Evolutionary conservation across 2,329 filamentous ascomycete species (phyloP).

Genomic region (Sporothrix protearum): DNA sequence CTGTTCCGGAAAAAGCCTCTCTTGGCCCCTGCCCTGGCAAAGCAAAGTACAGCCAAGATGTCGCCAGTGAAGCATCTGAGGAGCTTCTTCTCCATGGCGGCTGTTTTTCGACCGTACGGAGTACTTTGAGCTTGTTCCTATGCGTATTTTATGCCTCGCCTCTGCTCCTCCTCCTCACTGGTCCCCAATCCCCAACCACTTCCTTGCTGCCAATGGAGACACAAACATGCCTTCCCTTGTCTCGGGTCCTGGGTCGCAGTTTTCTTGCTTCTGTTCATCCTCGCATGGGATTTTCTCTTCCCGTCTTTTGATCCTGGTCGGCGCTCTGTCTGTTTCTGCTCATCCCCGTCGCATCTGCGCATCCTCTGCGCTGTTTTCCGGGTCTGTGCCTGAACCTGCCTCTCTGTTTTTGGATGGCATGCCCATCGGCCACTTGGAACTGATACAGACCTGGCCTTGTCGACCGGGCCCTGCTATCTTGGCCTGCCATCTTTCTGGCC

Average conservation of each 20-base stretch:
- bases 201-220: slow-evolving; percentile 5
- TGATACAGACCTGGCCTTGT: background rate
- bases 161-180: background rate
- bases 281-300: background rate
- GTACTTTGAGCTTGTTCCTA: too few relatives aligned
- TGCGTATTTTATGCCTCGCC: slow-evolving; percentile 9
- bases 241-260: background rate
- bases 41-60: background rate
- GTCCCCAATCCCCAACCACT: background rate
- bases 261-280: background rate
- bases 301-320: background rate
- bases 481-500: background rate
- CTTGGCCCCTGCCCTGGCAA: background rate
- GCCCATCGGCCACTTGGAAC: background rate
- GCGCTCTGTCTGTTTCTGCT: background rate
- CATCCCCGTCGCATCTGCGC: slow-evolving; percentile 3
- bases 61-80: slow-evolving; percentile 12
- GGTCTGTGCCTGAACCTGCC: slow-evolving; percentile 15
- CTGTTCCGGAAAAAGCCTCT: slow-evolving; percentile 1
- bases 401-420: slow-evolving; percentile 8
- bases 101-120: background rate
- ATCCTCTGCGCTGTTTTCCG: background rate
- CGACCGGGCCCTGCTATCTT: too few relatives aligned
- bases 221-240: slow-evolving; percentile 13
- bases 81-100: background rate